Conservation (phyloP, 352 stramenopile genomes). For the Globisporangium irregulare region DNA sequence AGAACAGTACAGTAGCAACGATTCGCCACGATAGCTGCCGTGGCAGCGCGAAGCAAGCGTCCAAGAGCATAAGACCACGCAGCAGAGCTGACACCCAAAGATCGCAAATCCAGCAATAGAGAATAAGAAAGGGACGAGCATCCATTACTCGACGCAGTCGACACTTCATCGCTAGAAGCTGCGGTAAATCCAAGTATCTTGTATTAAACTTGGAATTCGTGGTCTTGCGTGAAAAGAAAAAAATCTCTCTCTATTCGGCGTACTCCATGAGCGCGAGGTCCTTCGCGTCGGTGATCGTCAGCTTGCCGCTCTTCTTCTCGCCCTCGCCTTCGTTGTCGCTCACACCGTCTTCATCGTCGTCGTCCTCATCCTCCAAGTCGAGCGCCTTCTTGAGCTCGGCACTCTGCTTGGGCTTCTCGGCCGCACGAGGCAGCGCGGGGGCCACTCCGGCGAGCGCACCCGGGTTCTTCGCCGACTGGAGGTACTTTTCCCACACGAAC, state of each 20-base stretch:
- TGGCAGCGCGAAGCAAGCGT: too few relatives aligned
- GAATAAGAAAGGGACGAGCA: too few relatives aligned
- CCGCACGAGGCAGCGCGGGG: conserved; percentile 37
- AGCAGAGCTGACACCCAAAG: too few relatives aligned
- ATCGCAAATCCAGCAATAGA: too few relatives aligned
- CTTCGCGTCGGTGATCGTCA: conserved; percentile 54
- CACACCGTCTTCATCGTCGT: conserved; percentile 30
- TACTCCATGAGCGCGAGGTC: conserved; percentile 75
- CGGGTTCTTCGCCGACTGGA: conserved; percentile 58
- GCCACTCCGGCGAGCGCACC: conserved; percentile 51
- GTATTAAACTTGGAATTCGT: too few relatives aligned
- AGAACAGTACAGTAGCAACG: too few relatives aligned
- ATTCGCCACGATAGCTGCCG: too few relatives aligned
- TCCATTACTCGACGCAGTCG: too few relatives aligned
- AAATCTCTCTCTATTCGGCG: conserved; percentile 38
- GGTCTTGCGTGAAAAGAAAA: too few relatives aligned
- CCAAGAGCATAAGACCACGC: too few relatives aligned
- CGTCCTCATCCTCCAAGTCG: conserved; percentile 27
- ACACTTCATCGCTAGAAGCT: too few relatives aligned
- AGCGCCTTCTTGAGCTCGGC: conserved; percentile 23
- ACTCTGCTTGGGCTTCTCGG: conserved; percentile 21
- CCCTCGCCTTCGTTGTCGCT: conserved; percentile 24
- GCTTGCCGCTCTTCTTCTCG: conserved; percentile 13
- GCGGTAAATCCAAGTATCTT: too few relatives aligned
- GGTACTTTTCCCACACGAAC: conserved; percentile 83